A percentile compares a stretch with the other conserved stretches of the same genome.
Evolutionary conservation across 306 rosid genomes (phyloP).

Genomic region (Abrus pulchellus): DNA sequence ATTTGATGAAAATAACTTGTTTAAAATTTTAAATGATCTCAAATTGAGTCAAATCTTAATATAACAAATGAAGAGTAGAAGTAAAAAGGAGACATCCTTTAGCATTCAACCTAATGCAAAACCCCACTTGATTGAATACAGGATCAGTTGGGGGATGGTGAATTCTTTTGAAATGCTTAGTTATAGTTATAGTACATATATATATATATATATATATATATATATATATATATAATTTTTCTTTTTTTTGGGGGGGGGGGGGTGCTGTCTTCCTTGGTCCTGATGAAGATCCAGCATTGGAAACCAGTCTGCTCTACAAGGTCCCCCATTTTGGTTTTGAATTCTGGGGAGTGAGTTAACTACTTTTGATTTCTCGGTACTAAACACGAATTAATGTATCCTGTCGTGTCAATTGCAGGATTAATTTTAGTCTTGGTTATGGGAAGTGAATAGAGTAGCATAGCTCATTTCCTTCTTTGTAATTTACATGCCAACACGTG

Average conservation of each 20-base stretch:
- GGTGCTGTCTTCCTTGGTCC: constrained; percentile 20
- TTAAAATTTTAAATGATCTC: neutral
- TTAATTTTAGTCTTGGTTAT: constrained; percentile 33
- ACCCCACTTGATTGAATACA: constrained; percentile 10
- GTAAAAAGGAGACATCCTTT: constrained; percentile 18
- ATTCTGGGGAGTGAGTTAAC: neutral
- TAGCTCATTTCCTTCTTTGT: neutral
- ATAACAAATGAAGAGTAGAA: neutral
- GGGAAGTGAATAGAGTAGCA: constrained; percentile 33
- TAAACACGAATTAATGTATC: constrained; percentile 15
- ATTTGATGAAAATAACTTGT: constrained; percentile 11
- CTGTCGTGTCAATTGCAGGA: neutral
- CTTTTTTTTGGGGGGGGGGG: neutral
- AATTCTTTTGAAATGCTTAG: constrained; percentile 20
- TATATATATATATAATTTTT: too few relatives aligned
- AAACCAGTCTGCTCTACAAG: neutral
- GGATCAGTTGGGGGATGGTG: neutral
- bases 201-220: too few relatives aligned
- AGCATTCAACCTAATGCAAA: constrained; percentile 6
- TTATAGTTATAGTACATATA: neutral
- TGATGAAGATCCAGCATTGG: neutral
- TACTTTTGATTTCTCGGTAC: constrained; percentile 24
- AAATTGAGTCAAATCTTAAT: neutral
- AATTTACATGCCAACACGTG: constrained; percentile 17
- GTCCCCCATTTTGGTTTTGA: constrained; percentile 22